Evolutionary conservation across 2,329 filamentous ascomycete genomes (phyloP).

Genomic region (Truncatella angustata): DNA sequence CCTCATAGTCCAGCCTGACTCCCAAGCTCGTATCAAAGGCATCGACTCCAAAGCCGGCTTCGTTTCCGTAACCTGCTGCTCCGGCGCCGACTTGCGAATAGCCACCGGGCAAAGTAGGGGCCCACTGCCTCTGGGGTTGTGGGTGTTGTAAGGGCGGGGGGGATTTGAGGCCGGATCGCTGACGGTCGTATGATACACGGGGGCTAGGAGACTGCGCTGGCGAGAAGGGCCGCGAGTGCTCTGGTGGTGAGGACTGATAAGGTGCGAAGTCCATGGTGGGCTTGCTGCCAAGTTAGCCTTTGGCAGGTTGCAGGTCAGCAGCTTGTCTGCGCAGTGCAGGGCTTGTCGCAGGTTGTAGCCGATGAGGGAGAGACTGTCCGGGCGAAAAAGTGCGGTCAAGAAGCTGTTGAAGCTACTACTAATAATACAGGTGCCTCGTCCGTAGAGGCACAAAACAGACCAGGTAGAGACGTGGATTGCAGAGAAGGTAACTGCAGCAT

Average conservation of each 20-base stretch:
- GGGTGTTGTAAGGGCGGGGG: constrained; percentile 50
- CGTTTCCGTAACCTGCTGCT: constrained; percentile 15
- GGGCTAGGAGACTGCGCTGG: constrained; percentile 55
- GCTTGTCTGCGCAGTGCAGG: neutral
- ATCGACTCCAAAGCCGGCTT: constrained; percentile 34
- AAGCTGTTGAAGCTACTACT: neutral
- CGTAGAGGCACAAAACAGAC: neutral
- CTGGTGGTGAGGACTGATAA: constrained; percentile 90
- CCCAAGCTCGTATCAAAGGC: constrained; percentile 87
- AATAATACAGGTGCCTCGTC: neutral
- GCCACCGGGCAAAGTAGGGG: constrained; percentile 24
- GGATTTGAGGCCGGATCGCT: constrained; percentile 43
- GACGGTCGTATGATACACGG: constrained; percentile 56
- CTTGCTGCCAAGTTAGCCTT: neutral
- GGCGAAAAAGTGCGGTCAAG: neutral
- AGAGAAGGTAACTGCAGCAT: neutral
- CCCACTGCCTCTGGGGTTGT: constrained; percentile 57
- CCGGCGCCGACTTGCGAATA: constrained; percentile 13
- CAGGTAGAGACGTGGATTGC: neutral
- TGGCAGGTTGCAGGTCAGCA: neutral
- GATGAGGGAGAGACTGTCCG: no score
- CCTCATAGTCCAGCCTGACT: constrained; percentile 84
- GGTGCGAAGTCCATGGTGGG: constrained; percentile 84
- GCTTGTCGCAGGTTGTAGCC: neutral
- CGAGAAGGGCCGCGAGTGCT: constrained; percentile 77